Percentiles rank a stretch among this genome's conserved stretches.
These are phyloP conservation scores for Oryza australiensis DNA, from an alignment of 176 grass and related monocot species.

Conservation along the genomic window DNA sequence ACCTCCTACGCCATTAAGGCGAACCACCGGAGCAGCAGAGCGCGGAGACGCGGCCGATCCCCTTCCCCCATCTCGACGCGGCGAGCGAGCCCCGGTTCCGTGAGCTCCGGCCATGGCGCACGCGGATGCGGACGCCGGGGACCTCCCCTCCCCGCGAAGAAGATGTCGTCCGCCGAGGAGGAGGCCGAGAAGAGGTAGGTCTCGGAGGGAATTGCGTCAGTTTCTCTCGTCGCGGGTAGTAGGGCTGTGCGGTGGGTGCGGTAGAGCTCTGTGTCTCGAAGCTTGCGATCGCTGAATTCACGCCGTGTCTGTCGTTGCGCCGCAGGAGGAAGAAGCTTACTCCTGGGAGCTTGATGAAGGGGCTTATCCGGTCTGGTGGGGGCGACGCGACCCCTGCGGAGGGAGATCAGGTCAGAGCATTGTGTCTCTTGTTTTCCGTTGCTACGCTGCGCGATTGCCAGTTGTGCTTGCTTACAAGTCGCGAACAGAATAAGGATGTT, in stretches of 20 bases:
- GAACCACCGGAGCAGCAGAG: not conserved
- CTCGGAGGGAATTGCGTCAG: not conserved
- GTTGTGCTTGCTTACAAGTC: not conserved
- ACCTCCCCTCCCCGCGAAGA: slow-evolving; percentile 54
- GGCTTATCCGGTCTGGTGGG: slow-evolving; percentile 61
- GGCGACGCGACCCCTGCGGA: slow-evolving; percentile 60
- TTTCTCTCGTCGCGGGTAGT: not conserved
- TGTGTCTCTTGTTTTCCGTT: not conserved
- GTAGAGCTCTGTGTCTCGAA: not conserved
- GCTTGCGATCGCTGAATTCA: not conserved
- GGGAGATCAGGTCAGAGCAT: slow-evolving; percentile 70
- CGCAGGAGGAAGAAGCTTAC: slow-evolving; percentile 84
- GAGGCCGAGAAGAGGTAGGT: slow-evolving; percentile 81
- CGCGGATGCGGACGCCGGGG: slow-evolving; percentile 24
- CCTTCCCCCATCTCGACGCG: not conserved
- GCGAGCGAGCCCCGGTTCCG: not conserved
- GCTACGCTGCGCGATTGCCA: not conserved
- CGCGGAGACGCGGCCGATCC: not conserved
- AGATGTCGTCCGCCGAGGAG: slow-evolving; percentile 72
- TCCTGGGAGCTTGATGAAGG: slow-evolving; percentile 95
- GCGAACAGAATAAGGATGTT: not conserved
- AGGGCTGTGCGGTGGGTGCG: not conserved
- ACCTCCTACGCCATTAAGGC: slow-evolving; percentile 25
- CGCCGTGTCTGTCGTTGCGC: not conserved
- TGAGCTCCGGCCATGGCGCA: slow-evolving; percentile 52